Base-by-base conservation (phyloP, 805 yeast genomes). In the Myxozyma monticola region DNA sequence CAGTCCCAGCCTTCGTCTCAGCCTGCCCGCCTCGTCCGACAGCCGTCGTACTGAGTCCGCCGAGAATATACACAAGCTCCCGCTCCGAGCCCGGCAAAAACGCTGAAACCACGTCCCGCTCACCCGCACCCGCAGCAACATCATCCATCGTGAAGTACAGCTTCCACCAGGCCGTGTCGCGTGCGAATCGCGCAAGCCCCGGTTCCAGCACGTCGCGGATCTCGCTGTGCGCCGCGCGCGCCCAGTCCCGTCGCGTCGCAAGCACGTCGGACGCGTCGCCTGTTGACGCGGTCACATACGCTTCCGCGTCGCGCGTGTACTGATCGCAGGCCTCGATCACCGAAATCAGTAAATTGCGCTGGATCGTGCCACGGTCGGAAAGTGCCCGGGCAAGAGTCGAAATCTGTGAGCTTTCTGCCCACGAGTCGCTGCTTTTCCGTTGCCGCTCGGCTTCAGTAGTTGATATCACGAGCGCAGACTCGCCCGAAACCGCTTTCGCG, bases 71-170 rank as follows among this genome's bases (percentile, higher is more conserved):
- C 31, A 64, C 63, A 33, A 63, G 56, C n/a, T 51, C 26, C 6
- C 59, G 52, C n/a, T 56, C 57, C 1, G 72, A 46, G 10, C 51
- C 46, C 1, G 71, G 70, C 43, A 70, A 38, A 31, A 61, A 66
- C 3, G 46, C 40, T 14, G 25, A 42, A 10, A 44, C 29, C 3
- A 68, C 49, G 1, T 43, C 46, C 7, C 51, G 42, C 21, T 51
- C 31, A 3, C 62, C 54, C 6, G 57, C 45, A n/a, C 60, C 33
- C 9, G 30, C 60, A 33, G 65, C 63, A 2, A 71, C 62, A 43
- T 71, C 75, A 49, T 71, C 75, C 15, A 65, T 63, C 7, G 60
- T 56, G 45, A 54, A 62, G 47, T 68, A 71, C 24, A 71, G 60
- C 45, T 69, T 68, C 62, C 65, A 70, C 72, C 73, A 71, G 2